Base-by-base conservation (phyloP, 1,139 yeast species). In the Blastobotrys persicus region DNA sequence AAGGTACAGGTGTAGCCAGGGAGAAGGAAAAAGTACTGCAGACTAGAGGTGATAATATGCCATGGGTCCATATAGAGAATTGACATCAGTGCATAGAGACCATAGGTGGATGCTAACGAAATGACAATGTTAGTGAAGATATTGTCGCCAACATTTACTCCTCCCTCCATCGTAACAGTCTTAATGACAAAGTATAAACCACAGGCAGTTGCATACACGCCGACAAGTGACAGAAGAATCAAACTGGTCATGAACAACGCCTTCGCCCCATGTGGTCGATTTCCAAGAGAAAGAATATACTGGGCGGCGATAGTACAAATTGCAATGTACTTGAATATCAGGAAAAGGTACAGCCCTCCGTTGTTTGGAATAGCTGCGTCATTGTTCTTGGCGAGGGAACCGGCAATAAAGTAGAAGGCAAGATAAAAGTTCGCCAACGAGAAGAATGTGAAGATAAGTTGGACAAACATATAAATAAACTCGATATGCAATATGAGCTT, bases 1-100 rank as follows among this genome's bases (percentile, higher is more conserved):
- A 89, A 73, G 1, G 96, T 85, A 69, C 96, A 88, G 2, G 94
- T 84, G 66, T 88, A 89, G 0, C 92, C 83, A n/a, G 98, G 97
- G 49, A 89, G 75, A 76, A 91, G 78, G 62, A 88, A 67, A 70
- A 89, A 88, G 72, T 89, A 89, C 68, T 89, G 97, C 11, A 83
- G 55, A 0, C 94, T 81, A 44, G 95, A 88, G 1, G 96, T 85
- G 45, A 89, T 42, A 67, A 89, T 80, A 64, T 89, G 98, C 97
- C 97, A 89, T 59, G 97, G 97, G 61, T 89, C 98, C 68, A 89
- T 65, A 67, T 89, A 89, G 52, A 91, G 69, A 42, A 89, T 58
- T 4, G 96, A 87, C 80, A 86, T 85, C 57, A 88, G 62, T 0
- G 81, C 77, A 64, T 89, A 89, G 41, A 89, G 72, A 2, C 97